Conservation (phyloP, 2,329 filamentous ascomycete species). For the Colletotrichum sansevieriae region DNA sequence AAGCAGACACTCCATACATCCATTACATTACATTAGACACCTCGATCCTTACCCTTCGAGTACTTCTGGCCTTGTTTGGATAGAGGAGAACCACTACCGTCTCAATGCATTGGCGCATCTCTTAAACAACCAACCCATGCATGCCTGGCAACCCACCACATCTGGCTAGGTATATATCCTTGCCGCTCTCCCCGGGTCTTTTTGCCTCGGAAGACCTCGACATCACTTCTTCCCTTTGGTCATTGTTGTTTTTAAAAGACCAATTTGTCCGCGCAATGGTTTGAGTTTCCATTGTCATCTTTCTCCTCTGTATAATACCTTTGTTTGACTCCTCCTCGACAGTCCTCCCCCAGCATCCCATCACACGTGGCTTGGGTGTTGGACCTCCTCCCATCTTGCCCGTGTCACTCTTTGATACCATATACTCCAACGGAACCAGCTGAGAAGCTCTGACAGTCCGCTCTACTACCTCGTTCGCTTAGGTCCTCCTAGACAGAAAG, state of each 20-base stretch:
- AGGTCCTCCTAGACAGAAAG: conserved; percentile 37
- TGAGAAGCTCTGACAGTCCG: conserved; percentile 29
- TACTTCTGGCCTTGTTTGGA: conserved; percentile 39
- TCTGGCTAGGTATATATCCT: conserved; percentile 61
- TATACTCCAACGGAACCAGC: conserved; percentile 30
- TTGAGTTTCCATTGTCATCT: conserved; percentile 47
- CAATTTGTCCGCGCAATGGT: conserved; percentile 55
- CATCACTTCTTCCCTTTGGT: conserved; percentile 46
- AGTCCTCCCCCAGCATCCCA: conserved; percentile 42
- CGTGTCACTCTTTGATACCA: conserved; percentile 41
- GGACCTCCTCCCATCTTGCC: conserved; percentile 36
- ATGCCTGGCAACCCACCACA: conserved; percentile 33
- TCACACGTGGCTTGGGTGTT: conserved; percentile 40
- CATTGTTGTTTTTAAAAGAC: conserved; percentile 49
- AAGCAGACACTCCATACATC: conserved; percentile 27
- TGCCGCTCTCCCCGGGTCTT: conserved; percentile 55
- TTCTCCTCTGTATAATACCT: conserved; percentile 41
- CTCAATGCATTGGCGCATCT: conserved; percentile 41
- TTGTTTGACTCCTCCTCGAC: conserved; percentile 49
- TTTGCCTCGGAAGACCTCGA: conserved; percentile 43
- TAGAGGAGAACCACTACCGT: conserved; percentile 33
- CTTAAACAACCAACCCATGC: conserved; percentile 35
- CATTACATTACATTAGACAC: conserved; percentile 36
- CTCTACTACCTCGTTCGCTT: conserved; percentile 33
- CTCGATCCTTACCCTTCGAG: conserved; percentile 26